Conservation (phyloP, 2,329 filamentous ascomycete species). For the Colletotrichum caudatum region DNA sequence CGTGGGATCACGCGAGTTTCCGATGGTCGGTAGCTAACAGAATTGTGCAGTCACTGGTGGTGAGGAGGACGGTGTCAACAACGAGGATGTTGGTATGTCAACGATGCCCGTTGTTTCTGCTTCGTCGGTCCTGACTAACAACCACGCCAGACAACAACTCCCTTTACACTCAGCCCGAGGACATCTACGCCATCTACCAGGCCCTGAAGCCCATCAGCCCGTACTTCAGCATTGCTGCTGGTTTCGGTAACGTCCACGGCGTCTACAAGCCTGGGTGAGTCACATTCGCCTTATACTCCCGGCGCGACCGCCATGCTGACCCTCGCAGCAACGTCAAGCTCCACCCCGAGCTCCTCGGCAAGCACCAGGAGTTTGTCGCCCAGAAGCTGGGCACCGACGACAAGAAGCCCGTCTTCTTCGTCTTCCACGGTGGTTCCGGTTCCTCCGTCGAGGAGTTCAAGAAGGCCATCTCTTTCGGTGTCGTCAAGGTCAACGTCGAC, state of each 20-base stretch:
- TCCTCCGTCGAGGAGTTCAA: conserved; percentile 91
- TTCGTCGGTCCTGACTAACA: background rate
- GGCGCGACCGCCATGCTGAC: conserved; percentile 25
- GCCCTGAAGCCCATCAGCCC: conserved; percentile 86
- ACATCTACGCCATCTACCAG: conserved; percentile 92
- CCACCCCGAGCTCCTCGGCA: conserved; percentile 93
- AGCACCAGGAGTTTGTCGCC: conserved; percentile 95
- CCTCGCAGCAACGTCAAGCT: conserved; percentile 82
- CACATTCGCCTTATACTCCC: background rate
- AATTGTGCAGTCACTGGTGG: conserved; percentile 83
- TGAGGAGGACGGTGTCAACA: conserved; percentile 99
- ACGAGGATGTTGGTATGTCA: conserved; percentile 77
- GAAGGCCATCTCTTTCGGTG: conserved; percentile 90
- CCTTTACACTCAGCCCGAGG: conserved; percentile 97
- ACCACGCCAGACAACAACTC: conserved; percentile 80
- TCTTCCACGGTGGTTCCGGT: conserved; percentile 98
- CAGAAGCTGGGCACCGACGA: conserved; percentile 78
- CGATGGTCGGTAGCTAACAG: background rate
- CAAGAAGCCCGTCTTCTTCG: conserved; percentile 96
- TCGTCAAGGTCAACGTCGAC: conserved; percentile 99
- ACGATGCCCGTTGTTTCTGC: background rate
- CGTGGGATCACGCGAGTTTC: background rate
- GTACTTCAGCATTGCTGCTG: conserved; percentile 98
- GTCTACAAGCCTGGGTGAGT: conserved; percentile 89
- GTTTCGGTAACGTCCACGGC: conserved; percentile 99